Conservation (phyloP, 108 stramenopile genomes). For the Cyclotella choctawhatcheeana region DNA sequence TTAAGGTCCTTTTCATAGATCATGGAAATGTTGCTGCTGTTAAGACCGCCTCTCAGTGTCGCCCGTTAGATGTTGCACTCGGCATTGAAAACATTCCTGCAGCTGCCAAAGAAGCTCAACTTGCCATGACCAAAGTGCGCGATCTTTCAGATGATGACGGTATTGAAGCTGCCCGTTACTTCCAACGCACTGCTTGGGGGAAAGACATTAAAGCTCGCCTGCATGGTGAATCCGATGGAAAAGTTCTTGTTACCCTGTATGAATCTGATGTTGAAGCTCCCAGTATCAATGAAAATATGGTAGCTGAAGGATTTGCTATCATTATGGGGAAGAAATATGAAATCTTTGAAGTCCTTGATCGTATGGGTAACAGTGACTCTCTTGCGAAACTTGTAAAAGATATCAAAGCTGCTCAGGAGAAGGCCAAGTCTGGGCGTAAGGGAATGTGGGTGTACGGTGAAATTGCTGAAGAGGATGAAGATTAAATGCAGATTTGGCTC, state of each 20-base stretch:
- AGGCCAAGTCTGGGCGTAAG: conserved; percentile 70
- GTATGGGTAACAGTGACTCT: conserved; percentile 59
- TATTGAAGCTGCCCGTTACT: conserved; percentile 79
- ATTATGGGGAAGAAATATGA: conserved; percentile 64
- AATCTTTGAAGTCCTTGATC: conserved; percentile 52
- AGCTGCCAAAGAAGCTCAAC: conserved; percentile 81
- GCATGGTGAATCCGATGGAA: conserved; percentile 73
- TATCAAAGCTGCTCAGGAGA: conserved; percentile 71
- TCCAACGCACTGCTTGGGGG: conserved; percentile 85
- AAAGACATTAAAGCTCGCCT: conserved; percentile 71
- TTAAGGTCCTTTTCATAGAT: conserved; percentile 91
- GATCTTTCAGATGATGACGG: conserved; percentile 83
- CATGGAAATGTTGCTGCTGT: conserved; percentile 95
- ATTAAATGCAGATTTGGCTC: conserved; percentile 38
- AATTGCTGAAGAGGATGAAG: conserved; percentile 89
- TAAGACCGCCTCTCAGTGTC: conserved; percentile 70
- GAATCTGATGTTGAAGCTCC: conserved; percentile 50
- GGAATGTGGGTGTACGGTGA: conserved; percentile 95
- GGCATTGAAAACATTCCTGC: conserved; percentile 78
- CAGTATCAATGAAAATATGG: conserved; percentile 79
- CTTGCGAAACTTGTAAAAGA: conserved; percentile 66
- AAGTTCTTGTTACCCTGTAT: conserved; percentile 62
- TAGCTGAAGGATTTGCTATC: conserved; percentile 76
- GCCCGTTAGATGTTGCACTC: conserved; percentile 86
- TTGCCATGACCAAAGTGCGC: conserved; percentile 79